A percentile compares a stretch with the other conserved stretches of the same genome.
phyloP scores from a whole-genome alignment of 2,329 filamentous ascomycete genomes.

The Arthrobotrys conoides region DNA sequence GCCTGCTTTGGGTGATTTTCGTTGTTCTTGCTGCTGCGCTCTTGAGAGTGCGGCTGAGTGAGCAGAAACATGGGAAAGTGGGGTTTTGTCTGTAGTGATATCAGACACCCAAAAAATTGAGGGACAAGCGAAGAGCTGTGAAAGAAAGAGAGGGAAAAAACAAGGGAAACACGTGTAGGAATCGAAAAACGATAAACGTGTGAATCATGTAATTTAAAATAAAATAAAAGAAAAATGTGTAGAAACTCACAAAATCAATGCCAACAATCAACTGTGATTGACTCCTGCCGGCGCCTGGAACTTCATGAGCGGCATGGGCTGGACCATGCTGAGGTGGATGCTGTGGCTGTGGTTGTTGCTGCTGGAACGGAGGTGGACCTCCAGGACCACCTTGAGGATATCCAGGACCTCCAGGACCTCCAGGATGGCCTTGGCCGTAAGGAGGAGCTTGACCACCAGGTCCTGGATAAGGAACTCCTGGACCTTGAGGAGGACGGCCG shows the following conservation, averaged over 20 bases:
- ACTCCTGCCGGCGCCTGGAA: conserved; percentile 88
- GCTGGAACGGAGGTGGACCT: conserved; percentile 65
- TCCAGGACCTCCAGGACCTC: conserved; percentile 27
- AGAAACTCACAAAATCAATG: conserved; percentile 89
- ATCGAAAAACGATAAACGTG: neutral
- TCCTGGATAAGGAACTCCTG: conserved; percentile 36
- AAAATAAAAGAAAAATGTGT: neutral
- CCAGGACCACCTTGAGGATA: conserved; percentile 61
- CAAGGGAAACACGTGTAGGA: conserved; percentile 15
- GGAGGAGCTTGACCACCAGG: conserved; percentile 47
- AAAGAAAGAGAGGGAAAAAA: neutral
- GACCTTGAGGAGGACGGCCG: conserved; percentile 42
- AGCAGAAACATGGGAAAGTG: conserved; percentile 39
- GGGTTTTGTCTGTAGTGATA: conserved; percentile 56
- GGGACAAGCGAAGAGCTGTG: conserved; percentile 18
- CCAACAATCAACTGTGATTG: conserved; percentile 98
- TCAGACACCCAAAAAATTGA: conserved; percentile 36
- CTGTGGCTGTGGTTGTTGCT: conserved; percentile 60
- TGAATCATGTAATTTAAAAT: neutral
- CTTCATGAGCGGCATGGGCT: conserved; percentile 72
- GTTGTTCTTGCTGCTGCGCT: conserved; percentile 27
- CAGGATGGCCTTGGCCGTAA: conserved; percentile 25
- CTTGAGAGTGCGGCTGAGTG: conserved; percentile 57
- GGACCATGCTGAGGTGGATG: conserved; percentile 64
- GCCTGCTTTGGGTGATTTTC: neutral